Percentiles rank a stretch among this genome's conserved stretches.
phyloP scores from a whole-genome alignment of 192 early-diverging fungal species.

The Backusella mclennaniae region DNA sequence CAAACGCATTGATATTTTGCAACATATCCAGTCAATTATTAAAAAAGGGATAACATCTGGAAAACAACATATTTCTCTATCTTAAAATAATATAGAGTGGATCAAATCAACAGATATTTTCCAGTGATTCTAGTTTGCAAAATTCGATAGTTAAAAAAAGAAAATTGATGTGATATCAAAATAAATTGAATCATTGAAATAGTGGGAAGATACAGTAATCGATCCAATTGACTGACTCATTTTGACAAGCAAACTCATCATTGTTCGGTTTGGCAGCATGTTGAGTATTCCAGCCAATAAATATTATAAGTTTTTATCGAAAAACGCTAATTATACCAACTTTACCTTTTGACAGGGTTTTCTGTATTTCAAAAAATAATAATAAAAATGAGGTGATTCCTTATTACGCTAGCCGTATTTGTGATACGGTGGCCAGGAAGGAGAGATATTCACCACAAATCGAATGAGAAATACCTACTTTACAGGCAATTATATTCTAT shows the following conservation, averaged over 20 bases:
- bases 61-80: neutral
- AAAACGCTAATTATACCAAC: neutral
- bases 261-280: neutral
- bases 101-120: neutral
- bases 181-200: neutral
- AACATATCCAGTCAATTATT: neutral
- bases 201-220: neutral
- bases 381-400: neutral
- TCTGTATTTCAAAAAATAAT: neutral
- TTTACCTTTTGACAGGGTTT: neutral
- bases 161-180: neutral
- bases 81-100: neutral
- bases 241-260: neutral
- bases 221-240: neutral
- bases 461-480: neutral
- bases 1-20: constrained; percentile 1
- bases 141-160: neutral
- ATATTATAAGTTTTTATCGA: neutral
- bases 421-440: neutral
- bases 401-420: neutral
- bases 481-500: neutral
- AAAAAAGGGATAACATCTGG: neutral
- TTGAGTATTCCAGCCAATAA: neutral
- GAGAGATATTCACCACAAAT: neutral
- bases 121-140: neutral